phyloP scores from a whole-genome alignment of 164 flowering plant species.

The Tetrastigma voinierianum region DNA sequence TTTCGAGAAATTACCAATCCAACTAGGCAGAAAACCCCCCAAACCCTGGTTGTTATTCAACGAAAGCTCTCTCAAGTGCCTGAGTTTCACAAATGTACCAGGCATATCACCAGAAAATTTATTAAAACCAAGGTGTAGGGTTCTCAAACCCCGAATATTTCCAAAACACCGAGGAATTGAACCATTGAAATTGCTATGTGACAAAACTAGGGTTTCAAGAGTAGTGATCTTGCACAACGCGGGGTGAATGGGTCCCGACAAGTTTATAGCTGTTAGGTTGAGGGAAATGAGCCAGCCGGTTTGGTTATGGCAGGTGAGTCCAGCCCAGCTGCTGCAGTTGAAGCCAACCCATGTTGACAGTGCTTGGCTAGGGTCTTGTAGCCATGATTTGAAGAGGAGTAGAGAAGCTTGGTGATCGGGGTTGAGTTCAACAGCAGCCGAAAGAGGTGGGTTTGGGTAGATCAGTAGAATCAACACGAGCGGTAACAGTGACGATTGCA shows the following conservation, averaged over 20 bases:
- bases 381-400: constrained; percentile 45
- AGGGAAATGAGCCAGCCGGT: constrained; percentile 56
- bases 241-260: constrained; percentile 63
- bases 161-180: constrained; percentile 64
- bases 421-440: constrained; percentile 25
- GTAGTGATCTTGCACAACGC: constrained; percentile 48
- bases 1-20: constrained; percentile 55
- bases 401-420: constrained; percentile 51
- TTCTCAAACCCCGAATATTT: constrained; percentile 29
- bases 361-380: constrained; percentile 45
- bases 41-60: constrained; percentile 48
- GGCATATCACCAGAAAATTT: constrained; percentile 50
- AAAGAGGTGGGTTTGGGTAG: neutral
- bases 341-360: constrained; percentile 48
- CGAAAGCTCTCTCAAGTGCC: constrained; percentile 38
- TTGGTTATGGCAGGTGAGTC: constrained; percentile 47
- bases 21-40: constrained; percentile 45
- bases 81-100: constrained; percentile 30
- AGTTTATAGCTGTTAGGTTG: constrained; percentile 36
- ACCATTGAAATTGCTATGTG: constrained; percentile 50
- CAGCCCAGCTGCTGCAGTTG: constrained; percentile 59
- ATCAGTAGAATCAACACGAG: constrained; percentile 6
- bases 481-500: neutral
- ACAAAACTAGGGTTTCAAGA: constrained; percentile 48
- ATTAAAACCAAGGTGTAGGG: constrained; percentile 61